These are phyloP conservation scores for Schizothecium vesticola DNA, from an alignment of 495 filamentous ascomycete species.

Conservation along the genomic window DNA sequence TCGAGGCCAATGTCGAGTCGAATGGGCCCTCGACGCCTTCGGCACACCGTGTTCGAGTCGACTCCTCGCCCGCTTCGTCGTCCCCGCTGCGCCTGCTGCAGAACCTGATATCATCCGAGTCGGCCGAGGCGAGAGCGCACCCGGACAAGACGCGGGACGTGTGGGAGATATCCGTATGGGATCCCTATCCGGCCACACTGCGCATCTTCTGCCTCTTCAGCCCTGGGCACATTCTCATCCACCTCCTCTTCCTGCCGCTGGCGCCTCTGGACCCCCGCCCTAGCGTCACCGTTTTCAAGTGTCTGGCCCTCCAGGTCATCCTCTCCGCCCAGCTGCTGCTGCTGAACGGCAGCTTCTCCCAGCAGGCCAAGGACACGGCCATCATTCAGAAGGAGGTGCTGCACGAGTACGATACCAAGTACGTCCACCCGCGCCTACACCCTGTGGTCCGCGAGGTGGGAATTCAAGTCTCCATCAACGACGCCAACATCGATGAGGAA, in stretches of 20 bases:
- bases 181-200: constrained; percentile 77
- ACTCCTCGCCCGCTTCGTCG: constrained; percentile 73
- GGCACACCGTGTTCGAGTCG: constrained; percentile 81
- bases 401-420: constrained; percentile 94
- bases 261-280: constrained; percentile 68
- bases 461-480: constrained; percentile 57
- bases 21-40: constrained; percentile 69
- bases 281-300: constrained; percentile 77
- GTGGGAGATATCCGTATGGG: constrained; percentile 93
- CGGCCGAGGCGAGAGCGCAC: constrained; percentile 71
- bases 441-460: constrained; percentile 77
- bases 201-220: constrained; percentile 87
- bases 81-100: constrained; percentile 76
- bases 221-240: constrained; percentile 83
- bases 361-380: constrained; percentile 76
- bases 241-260: constrained; percentile 80
- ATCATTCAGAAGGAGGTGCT: constrained; percentile 87
- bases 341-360: constrained; percentile 64
- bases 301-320: constrained; percentile 62
- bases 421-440: constrained; percentile 82
- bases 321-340: constrained; percentile 73
- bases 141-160: constrained; percentile 83
- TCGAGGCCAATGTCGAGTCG: constrained; percentile 74
- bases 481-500: constrained; percentile 43
- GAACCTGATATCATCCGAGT: constrained; percentile 52